These are phyloP conservation scores for Naganishia randhawae DNA, from an alignment of 768 basidiomycete species.

Conservation along the genomic window DNA sequence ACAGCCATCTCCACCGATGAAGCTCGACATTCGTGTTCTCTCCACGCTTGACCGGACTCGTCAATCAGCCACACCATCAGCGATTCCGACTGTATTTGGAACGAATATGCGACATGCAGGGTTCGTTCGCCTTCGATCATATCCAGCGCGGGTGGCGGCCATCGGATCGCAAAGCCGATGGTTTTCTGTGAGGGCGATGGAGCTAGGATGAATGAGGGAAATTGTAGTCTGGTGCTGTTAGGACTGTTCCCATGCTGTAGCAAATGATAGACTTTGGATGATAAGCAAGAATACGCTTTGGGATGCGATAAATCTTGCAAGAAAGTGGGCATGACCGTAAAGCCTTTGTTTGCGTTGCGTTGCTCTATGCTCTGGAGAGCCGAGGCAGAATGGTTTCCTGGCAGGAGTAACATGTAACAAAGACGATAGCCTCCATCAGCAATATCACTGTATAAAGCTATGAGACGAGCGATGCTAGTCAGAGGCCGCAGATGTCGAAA, in stretches of 20 bases:
- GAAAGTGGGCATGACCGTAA: not conserved
- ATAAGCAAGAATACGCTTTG: not conserved
- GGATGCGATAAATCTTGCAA: constrained; percentile 1
- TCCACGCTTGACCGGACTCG: constrained; percentile 21
- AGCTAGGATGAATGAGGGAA: not conserved
- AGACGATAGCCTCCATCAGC: not conserved
- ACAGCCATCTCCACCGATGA: not conserved
- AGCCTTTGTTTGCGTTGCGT: not conserved
- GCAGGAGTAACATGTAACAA: not conserved
- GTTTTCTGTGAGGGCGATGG: not conserved
- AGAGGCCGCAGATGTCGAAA: not conserved
- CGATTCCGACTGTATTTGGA: not conserved
- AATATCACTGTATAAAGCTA: not conserved
- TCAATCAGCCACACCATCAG: constrained; percentile 13
- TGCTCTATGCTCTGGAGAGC: not conserved
- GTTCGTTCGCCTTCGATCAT: constrained; percentile 16
- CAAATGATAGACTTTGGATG: not conserved
- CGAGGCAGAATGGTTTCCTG: not conserved
- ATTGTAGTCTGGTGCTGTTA: not conserved
- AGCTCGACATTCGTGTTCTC: constrained; percentile 9
- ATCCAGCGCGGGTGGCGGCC: constrained; percentile 20
- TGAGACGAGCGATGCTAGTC: not conserved
- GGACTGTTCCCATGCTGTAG: not conserved
- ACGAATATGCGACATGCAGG: constrained; percentile 23
- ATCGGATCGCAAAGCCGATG: constrained; percentile 13